Conservation (phyloP, 2,329 filamentous ascomycete genomes). For the Triangularia verruculosa region DNA sequence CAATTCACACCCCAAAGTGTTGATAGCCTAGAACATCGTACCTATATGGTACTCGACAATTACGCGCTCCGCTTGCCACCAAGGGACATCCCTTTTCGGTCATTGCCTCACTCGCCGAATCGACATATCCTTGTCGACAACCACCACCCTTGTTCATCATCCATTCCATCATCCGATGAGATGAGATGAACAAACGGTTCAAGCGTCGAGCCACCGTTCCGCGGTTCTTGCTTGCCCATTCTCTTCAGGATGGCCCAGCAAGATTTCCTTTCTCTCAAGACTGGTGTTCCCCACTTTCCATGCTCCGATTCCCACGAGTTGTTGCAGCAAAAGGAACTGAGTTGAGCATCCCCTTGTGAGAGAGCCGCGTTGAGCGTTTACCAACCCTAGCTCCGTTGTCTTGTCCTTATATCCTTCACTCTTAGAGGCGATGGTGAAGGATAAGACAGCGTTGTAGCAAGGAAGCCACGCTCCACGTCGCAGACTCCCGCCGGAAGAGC, state of each 20-base stretch:
- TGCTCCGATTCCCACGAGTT: background rate
- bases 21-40: slow-evolving; percentile 11
- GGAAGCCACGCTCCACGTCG: background rate
- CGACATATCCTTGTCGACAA: background rate
- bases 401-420: background rate
- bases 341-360: background rate
- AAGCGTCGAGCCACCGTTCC: background rate
- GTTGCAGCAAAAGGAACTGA: background rate
- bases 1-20: slow-evolving; percentile 3
- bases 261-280: background rate
- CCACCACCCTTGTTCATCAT: slow-evolving; percentile 7
- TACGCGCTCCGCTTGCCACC: slow-evolving; percentile 12
- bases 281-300: background rate
- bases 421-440: background rate
- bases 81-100: background rate
- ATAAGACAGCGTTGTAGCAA: background rate
- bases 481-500: slow-evolving; percentile 1
- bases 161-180: background rate
- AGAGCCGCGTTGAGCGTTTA: background rate
- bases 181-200: background rate
- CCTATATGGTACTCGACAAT: background rate
- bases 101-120: background rate
- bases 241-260: background rate
- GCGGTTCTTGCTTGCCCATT: background rate
- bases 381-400: background rate